These are phyloP conservation scores for Herpetomonas muscarum DNA, from an alignment of 208 protist species.

Conservation along the genomic window DNA sequence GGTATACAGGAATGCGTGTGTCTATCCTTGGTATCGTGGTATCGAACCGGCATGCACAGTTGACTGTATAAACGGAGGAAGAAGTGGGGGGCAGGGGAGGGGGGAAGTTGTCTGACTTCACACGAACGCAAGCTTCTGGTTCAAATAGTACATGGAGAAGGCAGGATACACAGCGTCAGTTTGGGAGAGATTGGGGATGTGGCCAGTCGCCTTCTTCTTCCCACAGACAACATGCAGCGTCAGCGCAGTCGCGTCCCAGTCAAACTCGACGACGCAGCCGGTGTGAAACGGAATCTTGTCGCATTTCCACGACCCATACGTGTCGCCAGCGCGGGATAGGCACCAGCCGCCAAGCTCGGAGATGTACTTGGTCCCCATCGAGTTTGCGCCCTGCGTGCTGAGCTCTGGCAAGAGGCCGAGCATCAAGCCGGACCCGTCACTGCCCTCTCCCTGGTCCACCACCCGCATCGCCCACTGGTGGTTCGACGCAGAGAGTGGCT, in stretches of 20 bases:
- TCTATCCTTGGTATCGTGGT: no score
- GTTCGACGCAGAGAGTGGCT: constrained; percentile 58
- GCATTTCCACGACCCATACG: constrained; percentile 88
- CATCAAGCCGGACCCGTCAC: constrained; percentile 87
- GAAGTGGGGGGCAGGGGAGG: no score
- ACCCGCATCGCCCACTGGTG: constrained; percentile 87
- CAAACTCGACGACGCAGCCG: constrained; percentile 88
- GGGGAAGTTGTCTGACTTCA: constrained; percentile 17
- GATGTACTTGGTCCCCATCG: constrained; percentile 86
- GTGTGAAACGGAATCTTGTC: constrained; percentile 81
- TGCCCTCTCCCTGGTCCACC: constrained; percentile 86
- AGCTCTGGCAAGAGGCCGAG: constrained; percentile 80
- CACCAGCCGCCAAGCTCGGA: constrained; percentile 90
- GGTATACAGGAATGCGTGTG: no score
- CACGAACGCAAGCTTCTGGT: constrained; percentile 90
- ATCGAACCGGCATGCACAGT: no score
- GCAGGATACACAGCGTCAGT: constrained; percentile 77
- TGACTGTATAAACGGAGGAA: no score
- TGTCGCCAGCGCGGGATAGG: constrained; percentile 80
- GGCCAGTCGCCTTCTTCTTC: constrained; percentile 58
- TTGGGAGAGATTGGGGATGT: constrained; percentile 69
- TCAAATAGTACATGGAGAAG: constrained; percentile 90
- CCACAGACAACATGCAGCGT: constrained; percentile 85
- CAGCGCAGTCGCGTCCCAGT: constrained; percentile 68
- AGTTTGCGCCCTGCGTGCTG: constrained; percentile 27